Evolutionary conservation across 2,329 filamentous ascomycete species (phyloP).

Genomic region (Ceratocystis eucalypticola): DNA sequence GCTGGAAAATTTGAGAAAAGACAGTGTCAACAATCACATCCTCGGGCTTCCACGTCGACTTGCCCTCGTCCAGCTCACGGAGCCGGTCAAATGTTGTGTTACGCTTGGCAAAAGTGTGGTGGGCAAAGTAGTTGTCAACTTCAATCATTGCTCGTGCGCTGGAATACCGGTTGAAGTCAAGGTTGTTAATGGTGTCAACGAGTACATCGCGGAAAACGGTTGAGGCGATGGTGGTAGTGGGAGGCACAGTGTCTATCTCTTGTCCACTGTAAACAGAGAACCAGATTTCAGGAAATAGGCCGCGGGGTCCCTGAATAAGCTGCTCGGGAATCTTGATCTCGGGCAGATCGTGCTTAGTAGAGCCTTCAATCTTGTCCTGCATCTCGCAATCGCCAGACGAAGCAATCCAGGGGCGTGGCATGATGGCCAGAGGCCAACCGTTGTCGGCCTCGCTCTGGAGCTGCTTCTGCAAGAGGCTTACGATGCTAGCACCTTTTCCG

Average conservation of each 20-base stretch:
- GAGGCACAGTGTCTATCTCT: conserved; percentile 78
- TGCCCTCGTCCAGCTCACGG: conserved; percentile 49
- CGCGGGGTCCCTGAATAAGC: conserved; percentile 57
- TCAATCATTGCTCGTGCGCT: conserved; percentile 85
- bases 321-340: conserved; percentile 60
- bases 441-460: conserved; percentile 61
- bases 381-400: conserved; percentile 46
- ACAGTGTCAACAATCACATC: conserved; percentile 95
- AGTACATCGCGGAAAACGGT: conserved; percentile 75
- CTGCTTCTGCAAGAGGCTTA: conserved; percentile 74
- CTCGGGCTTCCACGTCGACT: conserved; percentile 88
- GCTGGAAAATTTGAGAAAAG: conserved; percentile 84
- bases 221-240: conserved; percentile 59
- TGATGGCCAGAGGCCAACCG: conserved; percentile 59
- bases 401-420: conserved; percentile 56
- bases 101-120: conserved; percentile 81
- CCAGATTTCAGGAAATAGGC: conserved; percentile 84
- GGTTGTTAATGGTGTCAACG: conserved; percentile 82
- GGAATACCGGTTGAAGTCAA: conserved; percentile 82
- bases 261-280: conserved; percentile 84
- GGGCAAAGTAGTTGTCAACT: conserved; percentile 84
- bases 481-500: conserved; percentile 52
- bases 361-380: conserved; percentile 44
- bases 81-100: conserved; percentile 87
- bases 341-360: conserved; percentile 66